These are phyloP conservation scores for Leccinum barrowsii DNA, from an alignment of 768 basidiomycete species.

Conservation along the genomic window DNA sequence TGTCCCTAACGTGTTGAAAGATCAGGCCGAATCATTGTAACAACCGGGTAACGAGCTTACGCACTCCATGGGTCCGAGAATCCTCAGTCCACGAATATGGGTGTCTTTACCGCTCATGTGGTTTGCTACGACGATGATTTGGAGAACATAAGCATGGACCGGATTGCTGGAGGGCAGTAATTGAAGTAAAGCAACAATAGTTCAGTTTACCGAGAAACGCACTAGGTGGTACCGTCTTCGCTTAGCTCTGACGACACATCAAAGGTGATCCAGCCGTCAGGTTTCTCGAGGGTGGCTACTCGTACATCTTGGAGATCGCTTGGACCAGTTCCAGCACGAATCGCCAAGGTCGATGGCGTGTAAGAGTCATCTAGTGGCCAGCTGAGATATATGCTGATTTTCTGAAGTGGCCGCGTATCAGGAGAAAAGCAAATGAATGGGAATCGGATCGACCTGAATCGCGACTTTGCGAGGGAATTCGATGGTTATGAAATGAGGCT, in stretches of 20 bases:
- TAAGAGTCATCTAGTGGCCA: constrained; percentile 91
- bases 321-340: constrained; percentile 88
- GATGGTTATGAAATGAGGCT: constrained; percentile 93
- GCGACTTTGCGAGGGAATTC: constrained; percentile 90
- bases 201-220: constrained; percentile 27
- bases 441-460: constrained; percentile 59
- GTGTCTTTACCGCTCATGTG: constrained; percentile 99
- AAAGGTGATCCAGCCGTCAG: constrained; percentile 91
- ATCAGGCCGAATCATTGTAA: background rate
- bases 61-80: constrained; percentile 85
- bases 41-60: constrained; percentile 12
- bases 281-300: constrained; percentile 80
- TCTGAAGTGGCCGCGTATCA: constrained; percentile 41
- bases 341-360: constrained; percentile 86
- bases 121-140: constrained; percentile 87
- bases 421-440: background rate
- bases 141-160: constrained; percentile 84
- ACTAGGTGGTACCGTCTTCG: constrained; percentile 80
- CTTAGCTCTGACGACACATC: constrained; percentile 77
- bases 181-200: background rate
- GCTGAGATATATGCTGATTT: constrained; percentile 82
- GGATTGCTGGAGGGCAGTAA: constrained; percentile 56
- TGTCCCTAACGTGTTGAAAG: constrained; percentile 34
- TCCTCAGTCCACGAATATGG: constrained; percentile 85
- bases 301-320: constrained; percentile 92